A percentile compares a stretch with the other conserved stretches of the same genome.
Evolutionary conservation across 305 asterid species (phyloP).

Genomic region (Fraxinus baroniana): DNA sequence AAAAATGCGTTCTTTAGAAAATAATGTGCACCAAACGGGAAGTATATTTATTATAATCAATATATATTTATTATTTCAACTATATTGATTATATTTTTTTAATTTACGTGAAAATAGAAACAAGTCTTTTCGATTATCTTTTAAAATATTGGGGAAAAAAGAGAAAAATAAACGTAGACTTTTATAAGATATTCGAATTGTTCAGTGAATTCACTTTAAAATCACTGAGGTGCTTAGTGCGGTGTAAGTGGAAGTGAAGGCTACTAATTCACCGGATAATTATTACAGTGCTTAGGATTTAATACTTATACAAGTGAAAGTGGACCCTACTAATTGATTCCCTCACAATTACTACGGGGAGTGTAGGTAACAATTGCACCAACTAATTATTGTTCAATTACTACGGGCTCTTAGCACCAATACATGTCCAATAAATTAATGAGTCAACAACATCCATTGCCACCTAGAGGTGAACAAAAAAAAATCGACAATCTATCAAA

Average conservation of each 20-base stretch:
- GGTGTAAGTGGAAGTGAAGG: not conserved
- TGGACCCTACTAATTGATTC: not conserved
- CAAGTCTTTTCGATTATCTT: not conserved
- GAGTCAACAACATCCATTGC: not conserved
- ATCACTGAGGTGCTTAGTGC: too few species aligned
- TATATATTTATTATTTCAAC: too few species aligned
- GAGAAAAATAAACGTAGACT: not conserved
- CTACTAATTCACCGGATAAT: not conserved
- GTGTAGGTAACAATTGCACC: not conserved
- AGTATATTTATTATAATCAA: too few species aligned
- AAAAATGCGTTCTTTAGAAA: too few species aligned
- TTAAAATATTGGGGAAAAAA: not conserved
- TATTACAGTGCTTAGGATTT: not conserved
- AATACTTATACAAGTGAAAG: not conserved
- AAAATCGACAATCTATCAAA: not conserved
- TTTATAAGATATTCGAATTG: too few species aligned
- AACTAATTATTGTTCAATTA: not conserved
- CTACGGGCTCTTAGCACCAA: not conserved
- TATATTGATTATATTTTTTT: too few species aligned
- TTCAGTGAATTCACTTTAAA: too few species aligned
- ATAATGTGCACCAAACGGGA: too few species aligned
- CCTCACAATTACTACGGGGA: not conserved
- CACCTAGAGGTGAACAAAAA: not conserved
- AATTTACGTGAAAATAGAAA: not conserved
- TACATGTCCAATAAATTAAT: not conserved